A percentile compares a stretch with the other conserved stretches of the same genome.
These are phyloP conservation scores for Picea sitchensis DNA, from an alignment of 75 land plant genomes.

Conservation along the genomic window DNA sequence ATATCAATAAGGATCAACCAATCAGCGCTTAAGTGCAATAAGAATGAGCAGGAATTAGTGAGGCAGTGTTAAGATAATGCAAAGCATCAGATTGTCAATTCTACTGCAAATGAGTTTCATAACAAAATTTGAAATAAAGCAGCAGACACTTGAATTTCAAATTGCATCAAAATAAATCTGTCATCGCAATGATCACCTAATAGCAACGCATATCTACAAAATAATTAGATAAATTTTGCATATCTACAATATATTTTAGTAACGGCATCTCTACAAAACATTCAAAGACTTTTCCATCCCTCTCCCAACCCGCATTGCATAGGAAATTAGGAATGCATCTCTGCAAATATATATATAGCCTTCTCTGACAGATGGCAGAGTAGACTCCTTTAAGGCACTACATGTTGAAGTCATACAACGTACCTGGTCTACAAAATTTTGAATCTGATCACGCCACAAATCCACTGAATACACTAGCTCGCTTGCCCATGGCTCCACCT, in stretches of 20 bases:
- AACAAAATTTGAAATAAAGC: background rate
- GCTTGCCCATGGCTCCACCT: slow-evolving; percentile 67
- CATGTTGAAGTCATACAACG: background rate
- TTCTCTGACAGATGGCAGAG: too few species aligned
- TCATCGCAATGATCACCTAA: background rate
- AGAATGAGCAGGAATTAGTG: background rate
- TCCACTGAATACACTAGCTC: slow-evolving; percentile 74
- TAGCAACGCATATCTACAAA: background rate
- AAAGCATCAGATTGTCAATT: background rate
- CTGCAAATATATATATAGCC: too few species aligned
- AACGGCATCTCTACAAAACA: background rate
- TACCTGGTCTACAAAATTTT: slow-evolving; percentile 68
- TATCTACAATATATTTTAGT: background rate
- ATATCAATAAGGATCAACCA: background rate
- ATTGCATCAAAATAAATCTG: too few species aligned
- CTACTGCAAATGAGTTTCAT: background rate
- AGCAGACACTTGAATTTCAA: too few species aligned
- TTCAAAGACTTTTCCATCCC: background rate
- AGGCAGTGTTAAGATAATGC: background rate
- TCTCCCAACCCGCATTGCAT: too few species aligned
- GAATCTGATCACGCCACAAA: slow-evolving; percentile 75
- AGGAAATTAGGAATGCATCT: too few species aligned
- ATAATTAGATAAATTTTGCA: too few species aligned
- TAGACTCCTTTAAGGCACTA: too few species aligned
- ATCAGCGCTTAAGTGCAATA: background rate